Evolutionary conservation across 495 filamentous ascomycete species (phyloP).

Genomic region (Choiromyces venosus): DNA sequence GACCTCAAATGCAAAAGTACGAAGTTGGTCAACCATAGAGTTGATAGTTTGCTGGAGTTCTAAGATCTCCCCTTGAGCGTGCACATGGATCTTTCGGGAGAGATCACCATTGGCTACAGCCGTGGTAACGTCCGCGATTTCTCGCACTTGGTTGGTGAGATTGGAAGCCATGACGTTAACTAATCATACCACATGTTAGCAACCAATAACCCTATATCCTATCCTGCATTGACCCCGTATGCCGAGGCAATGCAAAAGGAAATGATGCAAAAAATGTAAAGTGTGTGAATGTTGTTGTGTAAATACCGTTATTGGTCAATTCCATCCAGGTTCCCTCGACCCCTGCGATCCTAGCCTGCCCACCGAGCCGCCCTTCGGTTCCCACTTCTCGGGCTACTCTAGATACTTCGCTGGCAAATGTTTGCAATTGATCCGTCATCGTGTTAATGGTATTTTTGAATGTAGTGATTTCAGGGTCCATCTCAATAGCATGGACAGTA

Average conservation of each 20-base stretch:
- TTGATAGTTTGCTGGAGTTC: conserved; percentile 98
- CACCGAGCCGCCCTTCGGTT: conserved; percentile 94
- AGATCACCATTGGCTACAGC: conserved; percentile 95
- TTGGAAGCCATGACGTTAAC: conserved; percentile 97
- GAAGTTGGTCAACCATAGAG: conserved; percentile 96
- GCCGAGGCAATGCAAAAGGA: not conserved
- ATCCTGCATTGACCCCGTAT: not conserved
- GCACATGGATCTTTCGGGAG: conserved; percentile 90
- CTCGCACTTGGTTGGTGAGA: conserved; percentile 80
- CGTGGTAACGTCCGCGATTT: conserved; percentile 93
- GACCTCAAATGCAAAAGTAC: conserved; percentile 95
- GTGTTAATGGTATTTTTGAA: conserved; percentile 98
- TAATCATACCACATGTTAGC: conserved; percentile 42
- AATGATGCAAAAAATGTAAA: conserved; percentile 8
- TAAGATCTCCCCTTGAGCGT: conserved; percentile 90
- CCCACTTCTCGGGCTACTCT: conserved; percentile 94
- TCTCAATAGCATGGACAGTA: conserved; percentile 88
- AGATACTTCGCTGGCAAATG: conserved; percentile 96
- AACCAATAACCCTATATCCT: conserved; percentile 31
- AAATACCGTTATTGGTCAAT: conserved; percentile 82
- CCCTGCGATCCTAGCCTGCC: conserved; percentile 88
- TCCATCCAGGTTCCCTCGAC: conserved; percentile 99
- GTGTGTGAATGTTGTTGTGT: not conserved
- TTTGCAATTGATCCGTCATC: conserved; percentile 98
- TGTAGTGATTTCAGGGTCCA: conserved; percentile 98